phyloP scores from a whole-genome alignment of 495 filamentous ascomycete species.

The Podospora tetraspora region DNA sequence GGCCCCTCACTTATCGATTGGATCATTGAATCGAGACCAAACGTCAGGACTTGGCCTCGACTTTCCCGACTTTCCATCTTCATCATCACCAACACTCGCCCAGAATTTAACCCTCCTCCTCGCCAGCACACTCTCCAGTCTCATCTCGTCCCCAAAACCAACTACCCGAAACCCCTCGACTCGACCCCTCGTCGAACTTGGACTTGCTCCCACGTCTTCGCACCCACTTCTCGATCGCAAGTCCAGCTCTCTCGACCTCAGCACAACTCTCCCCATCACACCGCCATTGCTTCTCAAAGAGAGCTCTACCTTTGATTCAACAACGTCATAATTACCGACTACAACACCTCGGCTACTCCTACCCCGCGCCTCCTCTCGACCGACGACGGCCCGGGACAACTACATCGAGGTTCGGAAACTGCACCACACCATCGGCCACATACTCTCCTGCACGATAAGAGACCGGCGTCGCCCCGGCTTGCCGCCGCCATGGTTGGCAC shows the following conservation, averaged over 20 bases:
- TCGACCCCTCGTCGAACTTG: neutral
- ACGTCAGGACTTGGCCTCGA: neutral
- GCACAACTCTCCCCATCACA: neutral
- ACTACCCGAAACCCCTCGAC: neutral
- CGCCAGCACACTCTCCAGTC: neutral
- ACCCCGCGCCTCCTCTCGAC: neutral
- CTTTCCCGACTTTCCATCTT: neutral
- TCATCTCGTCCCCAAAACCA: neutral
- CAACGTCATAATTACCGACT: neutral
- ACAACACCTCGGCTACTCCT: neutral
- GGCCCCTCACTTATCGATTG: constrained; percentile 1
- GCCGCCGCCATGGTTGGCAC: constrained; percentile 4
- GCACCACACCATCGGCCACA: neutral
- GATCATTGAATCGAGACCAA: constrained; percentile 3
- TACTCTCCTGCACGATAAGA: neutral
- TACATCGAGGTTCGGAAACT: neutral
- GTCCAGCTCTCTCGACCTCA: neutral
- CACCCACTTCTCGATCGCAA: neutral
- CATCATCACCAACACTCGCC: neutral
- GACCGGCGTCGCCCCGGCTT: neutral
- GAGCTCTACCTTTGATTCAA: neutral
- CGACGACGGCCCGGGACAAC: neutral
- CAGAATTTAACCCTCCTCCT: neutral
- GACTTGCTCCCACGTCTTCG: neutral
- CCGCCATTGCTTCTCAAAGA: neutral